Base-by-base conservation (phyloP, 306 rosid genomes). In the Corylus avellana region DNA sequence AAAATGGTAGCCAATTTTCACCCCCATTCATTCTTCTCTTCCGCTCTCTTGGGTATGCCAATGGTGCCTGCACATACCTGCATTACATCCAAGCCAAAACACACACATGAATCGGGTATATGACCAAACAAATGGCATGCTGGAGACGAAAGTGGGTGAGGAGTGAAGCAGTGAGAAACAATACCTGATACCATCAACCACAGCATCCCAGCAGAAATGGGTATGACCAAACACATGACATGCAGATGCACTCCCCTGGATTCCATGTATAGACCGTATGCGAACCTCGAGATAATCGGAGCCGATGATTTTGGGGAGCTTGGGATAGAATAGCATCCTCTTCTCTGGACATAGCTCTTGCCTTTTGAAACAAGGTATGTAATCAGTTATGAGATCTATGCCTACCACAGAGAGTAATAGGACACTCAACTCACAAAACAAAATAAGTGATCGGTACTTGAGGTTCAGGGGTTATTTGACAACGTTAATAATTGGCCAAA, bases 281-380 rank as follows among this genome's bases (percentile, higher is more conserved):
- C 94, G 88, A 81, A 73, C 80, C 82, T 92, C 94, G 16, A 94
- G 97, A 83, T 48, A 80, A 61, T 92, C 96, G 11, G 98, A 94
- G 77, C 96, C 98, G 73, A 92, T 90, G 80, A 94, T 85, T 83
- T 89, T 94, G 14, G 97, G 98, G 58, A 94, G 97, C 75, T 83
- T 90, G 35, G 96, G 98, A 75, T 94, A 94, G 87, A 92, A 94
- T 54, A 94, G 83, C 97, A 92, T 94, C 83, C 97, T 92, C 83
- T 94, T 94, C 91, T 94, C 97, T n/a, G 98, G 97, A 80, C 96
- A 89, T 39, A 94, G 91, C 84, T 94, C 98, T 68, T 83, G 97
- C 90, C 97, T 94, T 79, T 53, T 66, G 72, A 83, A 42, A 70
- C 75, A 83, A 62, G 69, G 37, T 29, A 81, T 69, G 72, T 77